These are phyloP conservation scores for Spergularia marina DNA, from an alignment of 148 eudicot species.

Conservation along the genomic window DNA sequence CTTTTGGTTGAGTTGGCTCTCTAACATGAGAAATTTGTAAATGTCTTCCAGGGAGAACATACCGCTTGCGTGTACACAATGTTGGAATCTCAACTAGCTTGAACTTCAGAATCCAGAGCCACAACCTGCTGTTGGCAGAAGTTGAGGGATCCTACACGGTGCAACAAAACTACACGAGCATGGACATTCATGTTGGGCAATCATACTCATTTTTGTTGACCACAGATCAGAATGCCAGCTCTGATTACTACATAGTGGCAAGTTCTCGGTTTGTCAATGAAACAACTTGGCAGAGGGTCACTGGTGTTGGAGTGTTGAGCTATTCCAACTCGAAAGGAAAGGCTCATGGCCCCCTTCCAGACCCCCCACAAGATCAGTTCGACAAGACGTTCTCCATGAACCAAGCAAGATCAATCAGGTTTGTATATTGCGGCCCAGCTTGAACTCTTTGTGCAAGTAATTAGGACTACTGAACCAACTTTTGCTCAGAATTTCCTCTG, in stretches of 20 bases:
- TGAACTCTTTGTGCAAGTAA: background rate
- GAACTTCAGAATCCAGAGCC: constrained; percentile 91
- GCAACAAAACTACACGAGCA: constrained; percentile 90
- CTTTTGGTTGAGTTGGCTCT: too few relatives aligned
- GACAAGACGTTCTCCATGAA: constrained; percentile 96
- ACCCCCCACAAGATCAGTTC: constrained; percentile 76
- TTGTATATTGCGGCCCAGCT: constrained; percentile 13
- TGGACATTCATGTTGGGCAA: constrained; percentile 95
- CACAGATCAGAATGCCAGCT: constrained; percentile 94
- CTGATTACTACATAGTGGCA: constrained; percentile 92
- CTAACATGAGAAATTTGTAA: too few relatives aligned
- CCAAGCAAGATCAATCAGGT: constrained; percentile 99
- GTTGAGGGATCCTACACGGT: constrained; percentile 93
- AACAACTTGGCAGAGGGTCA: constrained; percentile 76
- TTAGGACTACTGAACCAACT: background rate
- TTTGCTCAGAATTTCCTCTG: background rate
- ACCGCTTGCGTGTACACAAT: constrained; percentile 87
- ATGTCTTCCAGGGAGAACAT: constrained; percentile 69
- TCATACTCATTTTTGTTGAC: constrained; percentile 95
- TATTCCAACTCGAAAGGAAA: constrained; percentile 93
- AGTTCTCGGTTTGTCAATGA: constrained; percentile 87
- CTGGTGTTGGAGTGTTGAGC: constrained; percentile 81
- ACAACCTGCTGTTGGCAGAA: constrained; percentile 89
- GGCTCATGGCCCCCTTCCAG: constrained; percentile 94
- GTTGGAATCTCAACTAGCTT: constrained; percentile 89